These are phyloP conservation scores for Primulina tabacum DNA, from an alignment of 257 asterid genomes.

Conservation along the genomic window DNA sequence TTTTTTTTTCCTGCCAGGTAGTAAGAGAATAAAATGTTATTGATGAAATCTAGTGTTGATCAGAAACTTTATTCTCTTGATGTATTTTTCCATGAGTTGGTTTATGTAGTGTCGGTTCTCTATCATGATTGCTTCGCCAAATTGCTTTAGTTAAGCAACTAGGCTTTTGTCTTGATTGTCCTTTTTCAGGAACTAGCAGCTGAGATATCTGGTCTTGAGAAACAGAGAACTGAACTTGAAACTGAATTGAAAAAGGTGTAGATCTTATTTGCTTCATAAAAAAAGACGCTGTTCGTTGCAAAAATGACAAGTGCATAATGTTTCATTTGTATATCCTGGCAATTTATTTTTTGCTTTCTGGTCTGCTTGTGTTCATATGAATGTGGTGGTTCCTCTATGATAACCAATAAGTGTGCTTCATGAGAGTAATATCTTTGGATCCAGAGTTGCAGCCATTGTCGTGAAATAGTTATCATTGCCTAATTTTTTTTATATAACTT, in stretches of 20 bases:
- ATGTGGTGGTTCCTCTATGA: neutral
- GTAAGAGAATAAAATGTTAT: neutral
- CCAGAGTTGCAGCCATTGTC: neutral
- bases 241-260: constrained; percentile 83
- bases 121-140: constrained; percentile 19
- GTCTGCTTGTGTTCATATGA: constrained; percentile 9
- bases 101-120: neutral
- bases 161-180: constrained; percentile 22
- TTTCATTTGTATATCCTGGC: constrained; percentile 5
- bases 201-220: constrained; percentile 80
- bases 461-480: neutral
- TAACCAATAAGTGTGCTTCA: neutral
- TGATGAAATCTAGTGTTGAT: neutral
- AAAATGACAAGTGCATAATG: neutral
- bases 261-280: constrained; percentile 22
- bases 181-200: constrained; percentile 66
- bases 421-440: neutral
- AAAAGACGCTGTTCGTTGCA: constrained; percentile 7
- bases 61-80: constrained; percentile 10
- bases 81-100: constrained; percentile 21
- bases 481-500: too few relatives aligned
- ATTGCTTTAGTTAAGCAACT: neutral
- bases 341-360: neutral
- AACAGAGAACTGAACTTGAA: constrained; percentile 83
- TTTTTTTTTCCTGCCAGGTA: constrained; percentile 2